Conservation (phyloP, 768 basidiomycete species). For the Auriscalpium orientale region DNA sequence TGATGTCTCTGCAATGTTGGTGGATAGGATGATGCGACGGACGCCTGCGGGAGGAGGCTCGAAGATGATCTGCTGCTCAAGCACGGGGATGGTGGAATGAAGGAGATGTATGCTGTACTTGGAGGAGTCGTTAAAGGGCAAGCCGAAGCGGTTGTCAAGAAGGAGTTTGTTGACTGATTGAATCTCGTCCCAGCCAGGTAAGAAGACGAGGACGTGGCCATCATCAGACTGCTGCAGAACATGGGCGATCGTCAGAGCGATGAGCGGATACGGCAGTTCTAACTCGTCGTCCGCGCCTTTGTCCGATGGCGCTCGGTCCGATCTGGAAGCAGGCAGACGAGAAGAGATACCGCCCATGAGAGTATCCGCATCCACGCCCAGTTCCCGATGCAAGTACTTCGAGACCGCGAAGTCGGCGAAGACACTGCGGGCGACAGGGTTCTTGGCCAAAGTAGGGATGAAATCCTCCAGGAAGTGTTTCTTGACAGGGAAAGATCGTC, state of each 20-base stretch:
- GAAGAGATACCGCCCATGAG: constrained; percentile 3
- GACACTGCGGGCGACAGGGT: constrained; percentile 49
- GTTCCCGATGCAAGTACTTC: constrained; percentile 67
- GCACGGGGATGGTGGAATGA: constrained; percentile 83
- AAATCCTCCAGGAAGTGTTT: constrained; percentile 79
- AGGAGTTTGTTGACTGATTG: constrained; percentile 58
- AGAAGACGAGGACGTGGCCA: constrained; percentile 85
- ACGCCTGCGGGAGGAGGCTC: constrained; percentile 70
- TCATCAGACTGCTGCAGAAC: constrained; percentile 66
- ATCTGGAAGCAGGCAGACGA: constrained; percentile 6
- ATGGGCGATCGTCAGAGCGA: constrained; percentile 75
- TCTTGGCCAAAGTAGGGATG: constrained; percentile 38
- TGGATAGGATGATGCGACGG: constrained; percentile 84
- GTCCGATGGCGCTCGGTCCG: constrained; percentile 13
- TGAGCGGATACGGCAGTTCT: constrained; percentile 73
- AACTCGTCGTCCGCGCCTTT: constrained; percentile 44
- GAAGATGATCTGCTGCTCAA: constrained; percentile 86
- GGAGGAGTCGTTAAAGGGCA: constrained; percentile 52
- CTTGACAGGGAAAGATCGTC: constrained; percentile 83
- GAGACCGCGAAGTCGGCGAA: constrained; percentile 61
- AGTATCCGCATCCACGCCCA: constrained; percentile 29
- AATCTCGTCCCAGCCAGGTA: constrained; percentile 94
- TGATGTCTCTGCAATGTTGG: constrained; percentile 94
- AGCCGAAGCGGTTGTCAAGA: constrained; percentile 38
- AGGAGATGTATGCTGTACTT: constrained; percentile 71